These are phyloP conservation scores for Rhizophagus prolifer DNA, from an alignment of 192 early-diverging fungal genomes.

Conservation along the genomic window DNA sequence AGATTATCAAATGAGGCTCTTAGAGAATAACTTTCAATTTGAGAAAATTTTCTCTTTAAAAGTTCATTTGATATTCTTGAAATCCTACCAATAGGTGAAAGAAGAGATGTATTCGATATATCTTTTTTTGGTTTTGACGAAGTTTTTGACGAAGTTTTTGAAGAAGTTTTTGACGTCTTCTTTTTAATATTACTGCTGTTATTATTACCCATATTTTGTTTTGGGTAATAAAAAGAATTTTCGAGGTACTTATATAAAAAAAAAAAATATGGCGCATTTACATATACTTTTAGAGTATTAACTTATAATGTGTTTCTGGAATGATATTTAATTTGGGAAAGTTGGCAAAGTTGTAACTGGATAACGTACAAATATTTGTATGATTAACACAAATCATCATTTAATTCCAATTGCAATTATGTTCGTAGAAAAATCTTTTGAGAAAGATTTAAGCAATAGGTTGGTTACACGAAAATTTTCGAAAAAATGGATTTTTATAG, in stretches of 20 bases:
- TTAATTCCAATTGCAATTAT: too few relatives aligned
- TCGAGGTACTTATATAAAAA: not conserved
- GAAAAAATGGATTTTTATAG: too few relatives aligned
- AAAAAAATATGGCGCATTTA: not conserved
- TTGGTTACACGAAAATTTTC: too few relatives aligned
- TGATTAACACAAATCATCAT: too few relatives aligned
- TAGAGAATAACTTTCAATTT: conserved; percentile 19
- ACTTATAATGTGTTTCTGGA: too few relatives aligned
- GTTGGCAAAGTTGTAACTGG: too few relatives aligned
- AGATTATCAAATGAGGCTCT: conserved; percentile 6
- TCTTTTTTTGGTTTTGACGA: not conserved
- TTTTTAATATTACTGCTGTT: not conserved
- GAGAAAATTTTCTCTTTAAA: not conserved
- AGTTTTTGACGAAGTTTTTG: not conserved
- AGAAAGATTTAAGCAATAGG: too few relatives aligned
- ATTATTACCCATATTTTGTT: not conserved
- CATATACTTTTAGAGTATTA: too few relatives aligned
- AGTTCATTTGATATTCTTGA: not conserved
- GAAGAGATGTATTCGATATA: not conserved
- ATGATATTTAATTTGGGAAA: too few relatives aligned
- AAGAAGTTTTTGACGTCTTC: not conserved
- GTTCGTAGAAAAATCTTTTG: too few relatives aligned
- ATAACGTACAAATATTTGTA: too few relatives aligned
- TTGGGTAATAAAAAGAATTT: not conserved
- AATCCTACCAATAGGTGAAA: not conserved